Evolutionary conservation across 306 rosid genomes (phyloP), one percentile per base, ranked within the genome.

Genomic region (Lathyrus tuberosus): DNA sequence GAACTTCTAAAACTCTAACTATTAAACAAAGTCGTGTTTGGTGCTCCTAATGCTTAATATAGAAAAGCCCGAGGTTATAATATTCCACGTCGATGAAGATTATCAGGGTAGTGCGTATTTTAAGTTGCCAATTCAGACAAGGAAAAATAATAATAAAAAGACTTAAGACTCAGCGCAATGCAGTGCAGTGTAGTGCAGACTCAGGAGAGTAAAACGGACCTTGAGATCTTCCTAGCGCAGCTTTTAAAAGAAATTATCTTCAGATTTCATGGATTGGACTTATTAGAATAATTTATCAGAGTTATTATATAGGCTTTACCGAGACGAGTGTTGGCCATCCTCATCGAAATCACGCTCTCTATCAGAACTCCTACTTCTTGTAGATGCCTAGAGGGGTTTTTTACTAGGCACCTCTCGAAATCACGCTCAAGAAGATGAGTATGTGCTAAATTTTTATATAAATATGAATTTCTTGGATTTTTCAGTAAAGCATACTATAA

Each of bases 291-390:
- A 61, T 68, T 65, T 24, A 16, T 61, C 24, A 41, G 37, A 38
- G 40, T 54, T 13, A 43, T 65, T 33, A 61, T 65, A 26, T 15
- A 72, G 73, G 59, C 15, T 69, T 83, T 81, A 94, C 99, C 95
- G 96, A 69, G 97, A 87, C 22, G 99, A 87, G 77, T 81, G 72
- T 67, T 90, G 98, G 65, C 95, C 96, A 76, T 95, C 97, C 35
- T 91, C 96, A 20, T 94, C 94, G 67, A 35, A 78, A 65, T 52
- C 69, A 48, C 84, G 95, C 43, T 86, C 92, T 86, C 95, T 83
- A 68, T 95, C 97, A 10, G 83, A 79, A 80, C 95, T 95, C 79
- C 92, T 84, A 81, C 96, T 84, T 79, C 97, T 86, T 62, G 96
- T 30, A 26, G n/a, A n/a, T n/a, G n/a, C n/a, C n/a, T n/a, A n/a